Base-by-base conservation (phyloP, 163 green algal genomes). In the Scenedesmus sp. region DNA sequence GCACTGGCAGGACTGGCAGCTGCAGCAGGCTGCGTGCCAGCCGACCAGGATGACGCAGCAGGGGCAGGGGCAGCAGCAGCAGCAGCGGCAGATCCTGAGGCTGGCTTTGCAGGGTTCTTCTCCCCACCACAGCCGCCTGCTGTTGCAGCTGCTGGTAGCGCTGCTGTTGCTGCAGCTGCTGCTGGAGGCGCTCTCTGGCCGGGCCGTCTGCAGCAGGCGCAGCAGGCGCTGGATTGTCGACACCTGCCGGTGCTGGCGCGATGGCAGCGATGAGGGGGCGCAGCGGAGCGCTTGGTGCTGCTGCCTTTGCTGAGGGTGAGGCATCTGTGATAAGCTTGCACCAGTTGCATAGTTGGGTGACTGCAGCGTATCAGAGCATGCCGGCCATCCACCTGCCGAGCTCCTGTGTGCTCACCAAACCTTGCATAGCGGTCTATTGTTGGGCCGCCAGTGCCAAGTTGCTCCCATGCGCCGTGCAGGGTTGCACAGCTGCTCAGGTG, bases 51-150 rank as follows among this genome's bases (percentile, higher is more conserved):
- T 37, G 80, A 30, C 2, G 80, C 43, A 43, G 43, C 51, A 86
- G 43, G 44, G 4, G 37, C 18, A 86, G 81, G 24, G 26, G 81
- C 43, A 81, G 53, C 51, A 88, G 83, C 82, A 24, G 82, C 83
- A 80, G 37, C 83, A 86, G 79, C 40, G 3, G 49, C 22, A 86
- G 80, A 42, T 70, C 30, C 80, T 43, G 80, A 86, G 0, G 80
- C 51, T 49, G 82, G 49, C 26, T 87, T 87, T 87, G 82, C 82
- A 40, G 82, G 82, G 4, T 87, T 87, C 65, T 87, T 76, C 33
- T 87, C 42, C 43, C n/a, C 37, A 12, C 72, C 35, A 15, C 3
- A 35, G n/a, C 33, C 16, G 1, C 15, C 13, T 15, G 35, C 72
- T 33, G 72, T 20, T 9, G 72, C 30, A 20, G 81, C 81, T 49